phyloP scores from a whole-genome alignment of 768 basidiomycete species.

The Agaricus blazei region DNA sequence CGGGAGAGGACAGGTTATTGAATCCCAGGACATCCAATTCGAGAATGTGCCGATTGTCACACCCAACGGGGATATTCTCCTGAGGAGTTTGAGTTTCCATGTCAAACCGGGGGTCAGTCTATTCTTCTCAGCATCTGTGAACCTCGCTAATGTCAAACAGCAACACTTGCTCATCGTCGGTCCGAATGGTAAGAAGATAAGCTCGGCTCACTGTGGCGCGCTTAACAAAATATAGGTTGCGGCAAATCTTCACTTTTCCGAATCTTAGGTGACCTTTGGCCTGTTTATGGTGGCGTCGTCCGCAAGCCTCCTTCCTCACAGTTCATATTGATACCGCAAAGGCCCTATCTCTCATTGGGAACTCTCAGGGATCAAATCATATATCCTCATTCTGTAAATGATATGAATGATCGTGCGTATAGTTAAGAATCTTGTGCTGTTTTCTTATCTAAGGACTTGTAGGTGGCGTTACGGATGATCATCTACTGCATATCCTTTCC shows the following conservation, averaged over 20 bases:
- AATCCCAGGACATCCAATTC: constrained; percentile 88
- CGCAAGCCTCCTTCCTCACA: constrained; percentile 84
- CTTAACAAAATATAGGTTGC: constrained; percentile 45
- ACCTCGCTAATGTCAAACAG: constrained; percentile 30
- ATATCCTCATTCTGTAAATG: constrained; percentile 80
- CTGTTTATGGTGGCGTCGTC: constrained; percentile 75
- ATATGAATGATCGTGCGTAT: constrained; percentile 73
- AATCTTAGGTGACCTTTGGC: constrained; percentile 97
- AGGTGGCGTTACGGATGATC: constrained; percentile 72
- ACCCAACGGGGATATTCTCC: constrained; percentile 90
- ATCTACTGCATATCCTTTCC: constrained; percentile 66
- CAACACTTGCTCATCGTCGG: constrained; percentile 92
- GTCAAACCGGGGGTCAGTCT: constrained; percentile 76
- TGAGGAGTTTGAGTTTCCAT: constrained; percentile 80
- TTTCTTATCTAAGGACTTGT: constrained; percentile 2
- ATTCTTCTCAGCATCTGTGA: neutral
- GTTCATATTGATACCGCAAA: constrained; percentile 93
- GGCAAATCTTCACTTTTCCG: constrained; percentile 92
- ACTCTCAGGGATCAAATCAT: constrained; percentile 95
- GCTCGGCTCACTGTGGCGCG: neutral
- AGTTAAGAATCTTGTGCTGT: constrained; percentile 8
- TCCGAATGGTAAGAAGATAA: constrained; percentile 64
- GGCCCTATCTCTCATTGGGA: constrained; percentile 91
- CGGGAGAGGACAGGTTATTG: constrained; percentile 73
- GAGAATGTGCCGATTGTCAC: constrained; percentile 93